Evolutionary conservation across 2,329 filamentous ascomycete species (phyloP), one percentile per base, ranked within the genome.

Genomic region (Westerdykella sp.): DNA sequence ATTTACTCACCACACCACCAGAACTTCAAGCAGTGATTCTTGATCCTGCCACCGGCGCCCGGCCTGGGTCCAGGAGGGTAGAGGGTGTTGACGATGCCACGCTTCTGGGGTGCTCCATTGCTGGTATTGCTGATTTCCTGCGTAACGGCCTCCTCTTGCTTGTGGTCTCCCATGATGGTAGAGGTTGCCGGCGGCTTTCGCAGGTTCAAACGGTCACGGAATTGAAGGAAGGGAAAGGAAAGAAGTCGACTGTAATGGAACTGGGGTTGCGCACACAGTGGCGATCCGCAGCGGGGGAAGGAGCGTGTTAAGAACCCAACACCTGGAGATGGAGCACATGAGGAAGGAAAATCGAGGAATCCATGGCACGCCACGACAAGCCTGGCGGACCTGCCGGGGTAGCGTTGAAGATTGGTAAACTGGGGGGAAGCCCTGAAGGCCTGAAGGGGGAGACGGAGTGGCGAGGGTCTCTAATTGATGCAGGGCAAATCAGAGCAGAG

Each of bases 21-120:
- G 37, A 66, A 67, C 42, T 57, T 66, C 34, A 56, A 57, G 48
- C 57, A 66, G 42, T 67, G 63, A 41, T 64, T 66, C 52, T 63
- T 66, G 40, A 65, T 49, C 12, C 62, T 53, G 1, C 55, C 53
- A 25, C 56, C 57, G 13, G 53, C 60, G 38, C 59, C 60, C 35
- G 60, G 59, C 43, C 52, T 56, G 9, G 55, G 52, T 1, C 63
- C 62, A 14, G 62, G 61, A 31, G 62, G 61, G 40, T 64, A 66
- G 10, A 66, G 44, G 32, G 54, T 63, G 43, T 63, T 62, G 18
- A 65, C 42, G 7, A 66, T 34, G 22, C 63, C 62, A 30, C 60
- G 48, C 45, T 51, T 57, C 46, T 52, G 60, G 13, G 48, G 55
- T 9, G 53, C 45, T 4, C 38, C 48, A 34, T 15, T 18, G 15